Percentiles rank a stretch among this genome's conserved stretches.
phyloP scores from a whole-genome alignment of 345 rosid species.

The Schrenkiella parvula region DNA sequence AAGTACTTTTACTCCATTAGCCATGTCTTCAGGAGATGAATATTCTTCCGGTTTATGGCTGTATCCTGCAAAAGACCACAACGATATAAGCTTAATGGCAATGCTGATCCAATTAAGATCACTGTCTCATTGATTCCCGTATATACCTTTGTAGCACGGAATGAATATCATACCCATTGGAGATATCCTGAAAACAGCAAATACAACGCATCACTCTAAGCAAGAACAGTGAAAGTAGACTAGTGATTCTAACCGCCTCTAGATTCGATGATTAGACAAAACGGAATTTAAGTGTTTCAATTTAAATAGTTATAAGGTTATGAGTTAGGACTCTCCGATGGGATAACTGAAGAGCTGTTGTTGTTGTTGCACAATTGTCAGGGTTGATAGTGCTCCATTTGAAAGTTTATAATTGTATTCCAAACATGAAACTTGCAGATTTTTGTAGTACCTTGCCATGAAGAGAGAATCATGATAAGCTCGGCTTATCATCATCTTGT shows the following conservation, averaged over 20 bases:
- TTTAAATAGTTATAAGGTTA: not conserved
- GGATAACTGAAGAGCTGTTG: not conserved
- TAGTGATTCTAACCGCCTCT: not conserved
- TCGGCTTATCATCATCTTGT: slow-evolving; percentile 87
- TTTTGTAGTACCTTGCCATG: slow-evolving; percentile 80
- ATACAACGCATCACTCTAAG: not conserved
- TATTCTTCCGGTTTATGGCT: slow-evolving; percentile 95
- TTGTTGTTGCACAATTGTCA: not conserved
- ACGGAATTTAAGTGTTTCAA: not conserved
- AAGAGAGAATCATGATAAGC: slow-evolving; percentile 96
- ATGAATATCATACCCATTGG: slow-evolving; percentile 99
- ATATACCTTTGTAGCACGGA: slow-evolving; percentile 92
- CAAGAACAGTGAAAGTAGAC: not conserved
- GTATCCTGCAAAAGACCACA: slow-evolving; percentile 56
- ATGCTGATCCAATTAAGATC: not conserved
- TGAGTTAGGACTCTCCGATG: not conserved
- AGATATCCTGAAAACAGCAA: slow-evolving; percentile 53
- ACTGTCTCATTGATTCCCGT: not conserved
- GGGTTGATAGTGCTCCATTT: not conserved
- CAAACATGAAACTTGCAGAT: not conserved
- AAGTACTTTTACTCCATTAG: slow-evolving; percentile 78
- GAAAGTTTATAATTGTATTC: not conserved
- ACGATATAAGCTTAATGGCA: not conserved
- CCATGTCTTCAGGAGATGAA: slow-evolving; percentile 59
- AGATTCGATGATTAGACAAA: not conserved